phyloP scores from a whole-genome alignment of 2,329 filamentous ascomycete species.

The Ilyonectria sp. region DNA sequence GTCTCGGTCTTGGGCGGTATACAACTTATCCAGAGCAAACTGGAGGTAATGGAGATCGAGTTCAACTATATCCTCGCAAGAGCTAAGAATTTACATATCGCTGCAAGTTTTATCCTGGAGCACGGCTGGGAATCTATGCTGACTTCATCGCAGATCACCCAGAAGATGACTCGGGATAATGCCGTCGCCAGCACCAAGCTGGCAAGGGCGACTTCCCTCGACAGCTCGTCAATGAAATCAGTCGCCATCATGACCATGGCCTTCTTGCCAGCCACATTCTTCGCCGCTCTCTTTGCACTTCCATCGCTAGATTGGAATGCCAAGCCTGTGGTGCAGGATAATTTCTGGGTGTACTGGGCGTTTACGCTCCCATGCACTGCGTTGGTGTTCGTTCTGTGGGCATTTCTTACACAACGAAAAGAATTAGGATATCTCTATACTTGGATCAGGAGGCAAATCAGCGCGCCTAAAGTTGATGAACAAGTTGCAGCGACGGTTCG shows the following conservation, averaged over 20 bases:
- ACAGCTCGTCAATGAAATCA: slow-evolving; percentile 5
- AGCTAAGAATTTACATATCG: too few relatives aligned
- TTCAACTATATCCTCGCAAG: too few relatives aligned
- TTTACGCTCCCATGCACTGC: slow-evolving; percentile 2
- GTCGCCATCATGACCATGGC: slow-evolving; percentile 3
- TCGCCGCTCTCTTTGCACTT: not conserved
- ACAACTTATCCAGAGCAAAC: too few relatives aligned
- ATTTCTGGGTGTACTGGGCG: slow-evolving; percentile 1
- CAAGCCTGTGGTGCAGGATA: not conserved
- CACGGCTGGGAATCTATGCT: too few relatives aligned
- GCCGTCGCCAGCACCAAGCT: not conserved
- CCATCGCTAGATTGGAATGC: not conserved
- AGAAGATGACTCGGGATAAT: not conserved
- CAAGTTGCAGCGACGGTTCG: too few relatives aligned
- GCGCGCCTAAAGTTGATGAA: not conserved
- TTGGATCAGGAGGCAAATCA: not conserved
- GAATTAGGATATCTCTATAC: not conserved
- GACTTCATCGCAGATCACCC: too few relatives aligned
- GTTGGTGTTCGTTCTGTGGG: not conserved
- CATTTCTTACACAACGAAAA: not conserved
- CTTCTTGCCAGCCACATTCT: slow-evolving; percentile 2
- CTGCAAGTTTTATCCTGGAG: too few relatives aligned
- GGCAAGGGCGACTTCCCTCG: not conserved
- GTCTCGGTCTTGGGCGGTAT: too few relatives aligned
- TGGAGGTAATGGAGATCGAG: too few relatives aligned